A percentile compares a stretch with the other conserved stretches of the same genome.
Conservation (phyloP, 768 basidiomycete species). For the Phallus indusiatus region DNA sequence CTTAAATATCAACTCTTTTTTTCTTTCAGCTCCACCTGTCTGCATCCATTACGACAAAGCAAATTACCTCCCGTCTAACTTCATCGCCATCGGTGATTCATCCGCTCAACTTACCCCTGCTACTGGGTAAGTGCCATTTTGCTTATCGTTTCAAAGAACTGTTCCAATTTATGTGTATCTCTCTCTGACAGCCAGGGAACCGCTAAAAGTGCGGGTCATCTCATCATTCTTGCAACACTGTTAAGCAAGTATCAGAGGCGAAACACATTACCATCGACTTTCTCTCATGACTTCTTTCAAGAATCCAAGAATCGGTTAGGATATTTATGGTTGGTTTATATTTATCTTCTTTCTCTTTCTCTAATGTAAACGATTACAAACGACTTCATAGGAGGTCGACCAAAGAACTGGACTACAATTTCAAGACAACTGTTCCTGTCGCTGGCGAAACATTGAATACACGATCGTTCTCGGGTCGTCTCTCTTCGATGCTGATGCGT, state of each 20-base stretch:
- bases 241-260: neutral
- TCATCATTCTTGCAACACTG: slow-evolving; percentile 1
- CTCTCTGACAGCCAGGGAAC: neutral
- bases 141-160: too few species aligned
- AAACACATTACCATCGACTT: slow-evolving; percentile 4
- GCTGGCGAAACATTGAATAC: slow-evolving; percentile 3
- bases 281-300: slow-evolving; percentile 9
- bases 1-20: neutral
- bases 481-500: neutral
- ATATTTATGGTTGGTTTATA: neutral
- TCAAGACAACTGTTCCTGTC: slow-evolving; percentile 8
- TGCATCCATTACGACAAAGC: slow-evolving; percentile 14
- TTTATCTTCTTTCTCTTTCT: neutral
- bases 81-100: slow-evolving; percentile 13
- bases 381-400: neutral
- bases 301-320: slow-evolving; percentile 1
- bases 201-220: neutral
- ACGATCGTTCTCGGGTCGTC: neutral
- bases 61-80: slow-evolving; percentile 14
- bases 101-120: slow-evolving; percentile 11
- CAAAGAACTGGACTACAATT: slow-evolving; percentile 11
- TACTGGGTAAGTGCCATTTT: slow-evolving; percentile 3
- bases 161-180: too few species aligned
- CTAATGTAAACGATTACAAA: neutral
- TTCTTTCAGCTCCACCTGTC: slow-evolving; percentile 9